Percentiles rank a stretch among this genome's conserved stretches.
Evolutionary conservation across 371 early-diverging fungal species (phyloP).

Genomic region (Lichtheimia ornata): DNA sequence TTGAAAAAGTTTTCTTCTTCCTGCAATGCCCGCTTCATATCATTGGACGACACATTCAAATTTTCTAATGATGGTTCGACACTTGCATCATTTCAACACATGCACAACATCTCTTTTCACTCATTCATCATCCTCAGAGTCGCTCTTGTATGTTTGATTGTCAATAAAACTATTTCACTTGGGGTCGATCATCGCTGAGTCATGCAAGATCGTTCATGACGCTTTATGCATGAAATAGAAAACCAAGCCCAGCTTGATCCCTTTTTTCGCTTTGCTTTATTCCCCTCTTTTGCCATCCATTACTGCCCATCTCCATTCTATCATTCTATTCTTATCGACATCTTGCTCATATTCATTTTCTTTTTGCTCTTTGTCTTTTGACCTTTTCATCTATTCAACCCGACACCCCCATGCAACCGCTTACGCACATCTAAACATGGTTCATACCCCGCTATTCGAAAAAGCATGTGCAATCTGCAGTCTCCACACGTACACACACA

Average conservation of each 20-base stretch:
- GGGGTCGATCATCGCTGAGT: constrained; percentile 5
- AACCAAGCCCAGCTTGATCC: constrained; percentile 3
- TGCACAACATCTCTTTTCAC: not conserved
- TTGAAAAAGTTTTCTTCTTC: not conserved
- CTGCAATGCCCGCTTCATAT: not conserved
- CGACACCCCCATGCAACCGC: not conserved
- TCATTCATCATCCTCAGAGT: not conserved
- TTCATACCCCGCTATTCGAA: no score
- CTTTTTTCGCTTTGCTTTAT: not conserved
- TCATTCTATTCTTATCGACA: not conserved
- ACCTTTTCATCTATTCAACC: no score
- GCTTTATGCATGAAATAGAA: constrained; percentile 4
- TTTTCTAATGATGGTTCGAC: not conserved
- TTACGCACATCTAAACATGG: not conserved
- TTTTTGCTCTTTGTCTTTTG: not conserved
- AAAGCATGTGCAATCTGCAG: no score
- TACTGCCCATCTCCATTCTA: not conserved
- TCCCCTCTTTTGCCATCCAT: not conserved
- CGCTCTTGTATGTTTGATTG: not conserved
- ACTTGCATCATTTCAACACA: not conserved
- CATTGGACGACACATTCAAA: not conserved
- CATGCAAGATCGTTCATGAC: constrained; percentile 8
- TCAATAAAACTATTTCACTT: no score
- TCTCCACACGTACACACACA: no score
- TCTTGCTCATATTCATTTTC: not conserved